Base-by-base conservation (phyloP, 2,329 filamentous ascomycete genomes). In the Trichoderma citrinoviride region DNA sequence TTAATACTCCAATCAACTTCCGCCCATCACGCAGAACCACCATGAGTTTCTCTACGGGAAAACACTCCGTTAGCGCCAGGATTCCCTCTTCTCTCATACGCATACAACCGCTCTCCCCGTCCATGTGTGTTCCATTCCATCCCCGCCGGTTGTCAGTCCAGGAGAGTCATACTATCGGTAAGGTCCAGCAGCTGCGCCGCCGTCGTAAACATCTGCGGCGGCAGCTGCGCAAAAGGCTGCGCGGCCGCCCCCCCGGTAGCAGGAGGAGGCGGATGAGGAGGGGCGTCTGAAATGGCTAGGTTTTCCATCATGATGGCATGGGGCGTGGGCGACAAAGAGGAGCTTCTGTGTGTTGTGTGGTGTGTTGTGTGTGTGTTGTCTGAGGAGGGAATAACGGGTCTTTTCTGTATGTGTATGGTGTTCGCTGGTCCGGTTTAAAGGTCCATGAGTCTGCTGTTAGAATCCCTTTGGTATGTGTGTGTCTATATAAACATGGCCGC, bases 161-260 rank as follows among this genome's bases (percentile, higher is more conserved):
- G n/a, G 55, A 64, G 66, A 58, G 54, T 73, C 91, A 82, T 87
- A 98, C 94, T 99, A 81, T 99, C 95, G 72, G 95, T 98, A 73
- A 99, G 84, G 77, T 99, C 95, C 66, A 99, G 82, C 66, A 99
- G 83, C 81, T 98, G 95, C 62, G 95, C 93, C 37, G 95, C 95
- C 37, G 95, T 99, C 19, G 95, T 96, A 80, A 99, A 99, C 90
- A 98, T 97, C 82, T 99, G 94, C 66, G 93, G 93, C 15, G 91
- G 91, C 44, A 94, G 81, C 78, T 92, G 90, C 68, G 83, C 78
- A 54, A 82, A 80, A 63, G 80, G 77, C 56, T 86, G 84, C 33
- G 78, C 80, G 25, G 69, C 65, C 68, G 69, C 67, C 65, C 75
- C 77, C 68, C 76, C 77, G 65, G 76, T 77, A n/a, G n/a, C n/a